Evolutionary conservation across 2,329 filamentous ascomycete species (phyloP).

Genomic region (Calycina marina): DNA sequence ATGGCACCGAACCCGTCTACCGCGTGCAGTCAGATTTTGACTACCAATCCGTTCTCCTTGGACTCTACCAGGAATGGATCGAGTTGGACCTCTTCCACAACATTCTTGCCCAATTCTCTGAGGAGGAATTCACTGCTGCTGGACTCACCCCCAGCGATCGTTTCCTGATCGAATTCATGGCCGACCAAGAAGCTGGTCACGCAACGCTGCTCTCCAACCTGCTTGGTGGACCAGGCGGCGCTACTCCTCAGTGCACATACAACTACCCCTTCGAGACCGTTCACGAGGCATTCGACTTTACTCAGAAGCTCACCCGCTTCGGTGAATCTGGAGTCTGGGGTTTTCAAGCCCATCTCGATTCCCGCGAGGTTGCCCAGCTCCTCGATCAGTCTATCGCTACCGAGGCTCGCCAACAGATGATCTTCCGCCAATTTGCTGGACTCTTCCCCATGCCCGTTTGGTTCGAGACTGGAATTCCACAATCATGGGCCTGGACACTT

Average conservation of each 20-base stretch:
- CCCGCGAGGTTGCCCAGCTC: constrained; percentile 57
- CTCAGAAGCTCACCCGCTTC: constrained; percentile 70
- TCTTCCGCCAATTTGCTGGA: constrained; percentile 71
- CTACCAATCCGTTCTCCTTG: constrained; percentile 58
- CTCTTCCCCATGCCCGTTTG: constrained; percentile 71
- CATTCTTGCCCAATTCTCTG: constrained; percentile 54
- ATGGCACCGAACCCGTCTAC: constrained; percentile 63
- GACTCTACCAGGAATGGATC: constrained; percentile 71
- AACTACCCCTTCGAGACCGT: constrained; percentile 67
- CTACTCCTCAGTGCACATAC: constrained; percentile 61
- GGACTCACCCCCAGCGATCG: constrained; percentile 57
- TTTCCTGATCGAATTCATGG: constrained; percentile 62
- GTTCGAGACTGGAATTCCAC: constrained; percentile 67
- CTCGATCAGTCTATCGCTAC: constrained; percentile 64
- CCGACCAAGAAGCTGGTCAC: constrained; percentile 62
- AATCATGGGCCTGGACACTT: constrained; percentile 74
- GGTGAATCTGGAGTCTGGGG: constrained; percentile 71
- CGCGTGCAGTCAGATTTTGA: constrained; percentile 71
- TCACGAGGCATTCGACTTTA: constrained; percentile 68
- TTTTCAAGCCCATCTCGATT: constrained; percentile 65
- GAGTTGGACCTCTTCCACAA: constrained; percentile 73
- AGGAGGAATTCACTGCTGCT: constrained; percentile 51
- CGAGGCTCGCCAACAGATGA: constrained; percentile 70
- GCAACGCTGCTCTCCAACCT: constrained; percentile 66
- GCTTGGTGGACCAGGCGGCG: constrained; percentile 43